Evolutionary conservation across 179 eudicot species (phyloP), one percentile per base, ranked within the genome.

Genomic region (Silene noctiflora): DNA sequence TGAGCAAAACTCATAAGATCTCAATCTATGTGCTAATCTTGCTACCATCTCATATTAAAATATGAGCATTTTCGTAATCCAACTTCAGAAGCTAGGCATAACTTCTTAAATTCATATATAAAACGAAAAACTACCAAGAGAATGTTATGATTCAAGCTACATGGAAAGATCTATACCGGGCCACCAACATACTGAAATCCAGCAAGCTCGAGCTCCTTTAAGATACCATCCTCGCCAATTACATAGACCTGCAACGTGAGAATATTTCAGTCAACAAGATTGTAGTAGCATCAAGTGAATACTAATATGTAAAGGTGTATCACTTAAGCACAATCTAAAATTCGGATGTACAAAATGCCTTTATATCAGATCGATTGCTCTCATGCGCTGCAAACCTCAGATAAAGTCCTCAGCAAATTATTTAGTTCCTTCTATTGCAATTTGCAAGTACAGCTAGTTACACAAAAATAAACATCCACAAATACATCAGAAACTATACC

Each of bases 161-260:
- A 29, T 24, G 67, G 68, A 72, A 66, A 14, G 33, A 31, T 31
- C 64, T 79, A 73, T 89, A 94, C 98, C 87, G 96, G 98, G 27
- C 98, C 98, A 75, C 98, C 98, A 75, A 94, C 84, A 74, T 86
- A 84, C 76, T 90, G 91, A 85, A 83, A 88, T 73, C 98, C 98
- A 62, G 98, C 98, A 58, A 94, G 91, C 79, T 94, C 97, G 65
- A 94, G 97, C 90, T 94, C 98, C 83, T 88, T 89, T 80, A 90
- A 85, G 79, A 94, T 94, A 70, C 98, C 98, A n/a, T 94, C 98
- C 83, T 92, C 98, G 58, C 98, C 98, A 83, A 94, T 89, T 68
- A 94, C 98, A 80, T 94, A 94, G 65, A 94, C 91, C 98, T 94
- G 82, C 60, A 60, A 42, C 56, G 71, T 55, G 72, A 70, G 46